Base-by-base conservation (phyloP, 768 basidiomycete species). In the Gymnopilus junonius region DNA sequence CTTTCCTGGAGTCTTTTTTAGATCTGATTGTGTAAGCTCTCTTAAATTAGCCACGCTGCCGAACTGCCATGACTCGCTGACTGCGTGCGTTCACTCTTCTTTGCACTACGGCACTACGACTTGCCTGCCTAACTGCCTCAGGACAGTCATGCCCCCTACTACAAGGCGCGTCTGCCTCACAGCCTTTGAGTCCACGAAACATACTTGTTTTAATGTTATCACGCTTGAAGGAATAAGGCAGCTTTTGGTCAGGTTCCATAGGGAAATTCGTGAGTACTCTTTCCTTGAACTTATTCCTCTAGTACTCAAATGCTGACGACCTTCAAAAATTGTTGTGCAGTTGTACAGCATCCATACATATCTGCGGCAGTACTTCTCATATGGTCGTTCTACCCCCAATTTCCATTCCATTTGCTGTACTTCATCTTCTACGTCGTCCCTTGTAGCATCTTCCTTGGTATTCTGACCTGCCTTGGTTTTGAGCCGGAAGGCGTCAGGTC, bases 311-410 rank as follows among this genome's bases (percentile, higher is more conserved):
- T 32, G 27, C 34, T 42, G 23, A 32, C 17, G 23, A n/a, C n/a
- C n/a, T n/a, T n/a, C n/a, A n/a, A 48, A 25, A 29, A 20, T 35
- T 11, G 4, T 37, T 14, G 8, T n/a, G 15, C 23, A 70, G 69
- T 70, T 35, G 55, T 70, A 17, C 10, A 59, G 25, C 64, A 70
- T 31, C 66, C 69, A 3, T 70, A 65, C 29, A 61, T 64, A 31
- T 62, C 56, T 20, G 69, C 69, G 2, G 66, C 64, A 34, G 62
- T 62, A 20, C 66, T 70, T 21, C 57, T 70, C 14, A 37, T 70
- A 5, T 67, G 66, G 69, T 58, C 69, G 12, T 70, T 64, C 61
- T 67, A 67, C 54, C 69, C 69, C 12, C 51, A 65, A 37, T 65
- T 64, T 40, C 69, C 69, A 27, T 70, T 70, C 56, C 64, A 64